Evolutionary conservation across 2,329 filamentous ascomycete species (phyloP).

Genomic region (Sclerotinia subarctica): DNA sequence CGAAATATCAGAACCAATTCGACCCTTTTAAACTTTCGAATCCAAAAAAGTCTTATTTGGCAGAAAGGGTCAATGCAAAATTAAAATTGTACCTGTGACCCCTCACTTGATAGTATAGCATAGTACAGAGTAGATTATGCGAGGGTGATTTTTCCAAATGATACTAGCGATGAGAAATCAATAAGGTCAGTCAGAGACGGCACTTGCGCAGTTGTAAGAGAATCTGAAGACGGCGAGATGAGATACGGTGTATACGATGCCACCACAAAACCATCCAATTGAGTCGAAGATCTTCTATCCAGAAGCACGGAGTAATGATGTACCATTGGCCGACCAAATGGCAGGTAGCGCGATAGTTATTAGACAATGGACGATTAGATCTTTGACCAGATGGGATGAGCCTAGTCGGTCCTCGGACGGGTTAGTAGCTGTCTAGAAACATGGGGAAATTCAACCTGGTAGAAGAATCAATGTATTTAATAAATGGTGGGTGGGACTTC

Average conservation of each 20-base stretch:
- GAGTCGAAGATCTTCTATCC: not conserved
- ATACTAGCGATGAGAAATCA: too few relatives aligned
- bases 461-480: too few relatives aligned
- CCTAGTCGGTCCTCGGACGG: too few relatives aligned
- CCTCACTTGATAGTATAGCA: too few relatives aligned
- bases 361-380: not conserved
- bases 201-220: not conserved
- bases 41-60: not conserved
- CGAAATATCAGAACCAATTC: not conserved
- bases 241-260: not conserved
- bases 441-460: not conserved
- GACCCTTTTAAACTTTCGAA: not conserved
- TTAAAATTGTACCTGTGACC: constrained; percentile 1
- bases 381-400: not conserved
- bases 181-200: too few relatives aligned
- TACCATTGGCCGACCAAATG: not conserved
- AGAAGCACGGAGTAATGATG: not conserved
- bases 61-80: not conserved
- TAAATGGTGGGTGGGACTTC: too few relatives aligned
- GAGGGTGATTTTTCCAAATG: not conserved
- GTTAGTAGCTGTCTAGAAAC: not conserved
- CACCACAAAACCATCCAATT: not conserved
- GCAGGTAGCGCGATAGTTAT: not conserved
- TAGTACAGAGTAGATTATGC: too few relatives aligned
- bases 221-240: not conserved